Base-by-base conservation (phyloP, 2,329 filamentous ascomycete genomes). In the Pseudopithomyces maydicus region DNA sequence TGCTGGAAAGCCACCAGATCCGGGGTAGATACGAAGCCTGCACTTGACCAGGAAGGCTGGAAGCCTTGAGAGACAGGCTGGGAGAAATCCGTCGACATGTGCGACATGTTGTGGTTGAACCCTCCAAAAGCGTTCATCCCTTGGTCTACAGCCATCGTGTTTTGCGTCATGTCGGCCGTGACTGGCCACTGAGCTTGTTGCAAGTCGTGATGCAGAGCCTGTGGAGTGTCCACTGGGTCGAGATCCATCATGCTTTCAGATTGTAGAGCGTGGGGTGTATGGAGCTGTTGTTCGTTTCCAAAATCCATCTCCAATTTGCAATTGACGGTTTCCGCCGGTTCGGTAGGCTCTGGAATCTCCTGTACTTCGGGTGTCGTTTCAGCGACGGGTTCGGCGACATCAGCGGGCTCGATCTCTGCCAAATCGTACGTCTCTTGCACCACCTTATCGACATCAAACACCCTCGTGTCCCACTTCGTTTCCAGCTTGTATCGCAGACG, bases 401-500 rank as follows among this genome's bases (percentile, higher is more conserved):
- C 71, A 36, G 66, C 66, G 1, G 66, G 63, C 38, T 74, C 73
- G 32, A 73, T 71, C 42, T 73, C 71, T 11, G 72, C 84, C 54
- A 85, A 74, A 29, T 85, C 83, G 65, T 86, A 87, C 3, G 86
- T 86, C 51, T 85, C 78, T 52, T 80, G 79, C 12, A 86, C 84
- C 43, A 89, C 80, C 62, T 79, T 81, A 58, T 84, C 79, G 0
- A 85, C 83, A 59, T 86, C 84, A 52, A 75, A 76, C 6, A 68
- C 67, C 48, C 83, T 80, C 47, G 81, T 82, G 33, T 83, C 80
- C 36, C 84, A 85, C 66, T 88, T 88, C 66, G 87, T 87, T 66
- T 89, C 87, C 23, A 89, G 80, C 7, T 87, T 80, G 65, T 88
- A 87, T 67, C 88, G 84, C 10, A 89, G 75, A 60, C 87, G 84